A percentile compares a stretch with the other conserved stretches of the same genome.
Evolutionary conservation across 768 basidiomycete species (phyloP).

Genomic region (Mycena leptocephala): DNA sequence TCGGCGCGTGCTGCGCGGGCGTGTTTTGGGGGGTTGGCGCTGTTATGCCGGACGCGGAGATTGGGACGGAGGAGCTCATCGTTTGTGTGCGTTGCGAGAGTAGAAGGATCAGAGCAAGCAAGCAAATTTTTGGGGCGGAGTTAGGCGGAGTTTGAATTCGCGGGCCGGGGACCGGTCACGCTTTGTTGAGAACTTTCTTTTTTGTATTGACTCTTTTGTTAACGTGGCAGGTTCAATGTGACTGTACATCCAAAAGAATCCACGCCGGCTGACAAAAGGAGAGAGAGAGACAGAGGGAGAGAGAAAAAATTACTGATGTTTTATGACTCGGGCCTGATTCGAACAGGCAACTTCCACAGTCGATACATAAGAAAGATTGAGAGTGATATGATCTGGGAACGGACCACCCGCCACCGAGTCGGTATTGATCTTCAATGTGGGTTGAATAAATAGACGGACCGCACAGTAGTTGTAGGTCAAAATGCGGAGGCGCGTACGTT

Average conservation of each 20-base stretch:
- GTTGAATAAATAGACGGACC: too few relatives aligned
- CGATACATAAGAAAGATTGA: not conserved
- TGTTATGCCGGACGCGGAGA: constrained; percentile 65
- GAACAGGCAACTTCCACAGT: not conserved
- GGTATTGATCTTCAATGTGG: too few relatives aligned
- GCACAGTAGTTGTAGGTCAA: too few relatives aligned
- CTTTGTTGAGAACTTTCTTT: too few relatives aligned
- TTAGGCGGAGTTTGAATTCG: not conserved
- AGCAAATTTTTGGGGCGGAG: constrained; percentile 5
- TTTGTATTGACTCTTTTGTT: too few relatives aligned
- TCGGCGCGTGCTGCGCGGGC: constrained; percentile 86
- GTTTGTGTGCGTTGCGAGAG: not conserved
- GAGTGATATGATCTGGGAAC: not conserved
- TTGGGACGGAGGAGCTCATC: constrained; percentile 83
- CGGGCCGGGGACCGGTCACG: not conserved
- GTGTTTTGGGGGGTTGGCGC: constrained; percentile 98
- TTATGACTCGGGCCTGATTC: not conserved
- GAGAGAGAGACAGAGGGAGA: too few relatives aligned
- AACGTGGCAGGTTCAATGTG: too few relatives aligned
- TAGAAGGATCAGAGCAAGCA: not conserved
- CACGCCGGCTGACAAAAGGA: too few relatives aligned
- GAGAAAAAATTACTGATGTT: too few relatives aligned
- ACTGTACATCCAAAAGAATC: too few relatives aligned
- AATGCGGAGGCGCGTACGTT: too few relatives aligned
- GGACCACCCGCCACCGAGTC: too few relatives aligned